phyloP scores from a whole-genome alignment of 2,329 filamentous ascomycete species.

The Venturia effusa region DNA sequence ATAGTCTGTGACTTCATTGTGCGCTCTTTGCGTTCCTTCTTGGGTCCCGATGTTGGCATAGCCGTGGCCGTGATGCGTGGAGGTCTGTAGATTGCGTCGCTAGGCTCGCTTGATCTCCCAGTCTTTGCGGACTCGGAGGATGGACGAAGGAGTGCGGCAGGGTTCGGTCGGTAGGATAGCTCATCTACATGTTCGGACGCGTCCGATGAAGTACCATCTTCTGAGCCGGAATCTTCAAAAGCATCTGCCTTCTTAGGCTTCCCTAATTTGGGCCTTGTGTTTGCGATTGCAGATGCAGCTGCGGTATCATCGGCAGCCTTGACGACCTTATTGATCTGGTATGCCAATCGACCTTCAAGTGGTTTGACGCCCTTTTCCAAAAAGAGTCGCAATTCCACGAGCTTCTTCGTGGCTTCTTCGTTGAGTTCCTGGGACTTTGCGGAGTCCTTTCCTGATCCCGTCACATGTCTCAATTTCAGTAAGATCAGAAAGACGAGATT shows the following conservation, averaged over 20 bases:
- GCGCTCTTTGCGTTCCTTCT: constrained; percentile 41
- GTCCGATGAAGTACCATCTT: constrained; percentile 21
- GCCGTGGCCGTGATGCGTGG: constrained; percentile 54
- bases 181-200: constrained; percentile 38
- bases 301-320: constrained; percentile 68
- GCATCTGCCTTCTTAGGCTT: constrained; percentile 17
- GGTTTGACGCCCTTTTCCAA: constrained; percentile 87
- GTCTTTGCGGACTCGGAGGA: constrained; percentile 19
- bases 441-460: constrained; percentile 21
- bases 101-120: constrained; percentile 22
- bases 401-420: constrained; percentile 66
- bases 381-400: constrained; percentile 86
- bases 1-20: constrained; percentile 66
- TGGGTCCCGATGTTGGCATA: constrained; percentile 41
- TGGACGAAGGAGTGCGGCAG: constrained; percentile 32
- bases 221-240: constrained; percentile 29
- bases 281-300: constrained; percentile 28
- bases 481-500: constrained; percentile 84
- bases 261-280: constrained; percentile 16
- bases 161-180: constrained; percentile 52
- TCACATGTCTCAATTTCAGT: constrained; percentile 58
- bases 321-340: constrained; percentile 91
- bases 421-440: constrained; percentile 37
- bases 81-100: constrained; percentile 72
- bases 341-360: constrained; percentile 80